Conservation (phyloP, 192 early-diverging fungal species). For the Podila epicladia region DNA sequence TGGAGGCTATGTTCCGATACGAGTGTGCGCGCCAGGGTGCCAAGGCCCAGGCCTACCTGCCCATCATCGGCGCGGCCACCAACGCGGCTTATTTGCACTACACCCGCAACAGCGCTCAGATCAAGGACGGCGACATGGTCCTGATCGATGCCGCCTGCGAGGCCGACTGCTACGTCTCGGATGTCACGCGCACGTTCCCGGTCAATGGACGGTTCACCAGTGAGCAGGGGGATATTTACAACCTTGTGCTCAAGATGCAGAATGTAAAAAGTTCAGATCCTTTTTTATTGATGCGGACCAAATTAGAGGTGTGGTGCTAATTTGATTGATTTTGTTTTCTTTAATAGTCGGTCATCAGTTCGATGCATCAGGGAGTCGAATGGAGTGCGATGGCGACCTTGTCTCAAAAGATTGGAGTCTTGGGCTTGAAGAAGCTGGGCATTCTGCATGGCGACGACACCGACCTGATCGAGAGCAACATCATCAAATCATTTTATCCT, state of each 20-base stretch:
- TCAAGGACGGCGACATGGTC: conserved; percentile 65
- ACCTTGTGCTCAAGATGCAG: conserved; percentile 85
- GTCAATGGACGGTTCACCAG: conserved; percentile 76
- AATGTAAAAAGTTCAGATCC: conserved; percentile 37
- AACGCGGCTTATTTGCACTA: conserved; percentile 89
- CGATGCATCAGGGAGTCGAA: conserved; percentile 75
- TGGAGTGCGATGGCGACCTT: conserved; percentile 88
- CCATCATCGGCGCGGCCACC: conserved; percentile 83
- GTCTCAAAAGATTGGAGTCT: conserved; percentile 68
- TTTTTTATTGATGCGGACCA: background rate
- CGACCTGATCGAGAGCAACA: conserved; percentile 69
- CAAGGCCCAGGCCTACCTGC: conserved; percentile 83
- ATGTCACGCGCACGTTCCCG: conserved; percentile 92
- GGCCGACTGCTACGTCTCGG: conserved; percentile 81
- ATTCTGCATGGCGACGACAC: conserved; percentile 76
- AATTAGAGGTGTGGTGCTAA: background rate
- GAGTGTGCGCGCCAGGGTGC: conserved; percentile 72
- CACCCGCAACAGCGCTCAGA: conserved; percentile 72
- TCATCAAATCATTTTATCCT: conserved; percentile 87
- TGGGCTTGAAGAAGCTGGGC: conserved; percentile 76
- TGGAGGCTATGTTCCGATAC: conserved; percentile 83
- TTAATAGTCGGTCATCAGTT: conserved; percentile 65
- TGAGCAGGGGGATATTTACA: conserved; percentile 80
- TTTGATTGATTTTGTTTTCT: conserved; percentile 8
- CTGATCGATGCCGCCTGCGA: conserved; percentile 92